These are phyloP conservation scores for Penicillium fuscoglaucum DNA, from an alignment of 2,329 filamentous ascomycete genomes.

Conservation along the genomic window DNA sequence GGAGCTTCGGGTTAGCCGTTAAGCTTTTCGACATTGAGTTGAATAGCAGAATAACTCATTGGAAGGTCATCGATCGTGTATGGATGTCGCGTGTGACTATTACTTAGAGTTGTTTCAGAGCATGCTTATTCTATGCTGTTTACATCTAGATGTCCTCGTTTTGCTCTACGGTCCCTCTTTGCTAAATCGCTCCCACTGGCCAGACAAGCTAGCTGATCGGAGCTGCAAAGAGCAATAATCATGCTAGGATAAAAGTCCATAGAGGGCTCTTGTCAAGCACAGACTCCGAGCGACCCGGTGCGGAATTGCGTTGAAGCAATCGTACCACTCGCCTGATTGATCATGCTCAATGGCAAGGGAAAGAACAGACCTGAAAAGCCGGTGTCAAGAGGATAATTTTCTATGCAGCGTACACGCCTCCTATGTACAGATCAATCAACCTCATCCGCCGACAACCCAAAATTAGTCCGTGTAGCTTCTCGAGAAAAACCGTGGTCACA, in stretches of 20 bases:
- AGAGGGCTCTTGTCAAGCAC: background rate
- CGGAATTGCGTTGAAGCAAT: background rate
- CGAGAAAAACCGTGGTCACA: slow-evolving; percentile 4
- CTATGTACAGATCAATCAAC: slow-evolving; percentile 30
- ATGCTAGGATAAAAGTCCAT: background rate
- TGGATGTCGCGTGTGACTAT: too few relatives aligned
- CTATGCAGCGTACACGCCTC: slow-evolving; percentile 31
- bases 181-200: background rate
- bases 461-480: slow-evolving; percentile 15
- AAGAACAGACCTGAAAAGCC: background rate
- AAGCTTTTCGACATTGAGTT: background rate
- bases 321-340: background rate
- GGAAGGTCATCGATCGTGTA: background rate
- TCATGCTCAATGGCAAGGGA: background rate
- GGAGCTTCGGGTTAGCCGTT: background rate
- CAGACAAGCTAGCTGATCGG: background rate
- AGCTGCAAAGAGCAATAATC: background rate
- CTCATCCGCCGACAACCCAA: slow-evolving; percentile 18
- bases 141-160: background rate
- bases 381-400: slow-evolving; percentile 19
- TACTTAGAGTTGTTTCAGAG: background rate
- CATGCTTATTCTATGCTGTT: background rate
- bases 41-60: background rate
- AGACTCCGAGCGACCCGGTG: background rate
- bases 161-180: background rate